Evolutionary conservation across 2,329 filamentous ascomycete genomes (phyloP), one percentile per base, ranked within the genome.

Genomic region (Monosporascus sp.): DNA sequence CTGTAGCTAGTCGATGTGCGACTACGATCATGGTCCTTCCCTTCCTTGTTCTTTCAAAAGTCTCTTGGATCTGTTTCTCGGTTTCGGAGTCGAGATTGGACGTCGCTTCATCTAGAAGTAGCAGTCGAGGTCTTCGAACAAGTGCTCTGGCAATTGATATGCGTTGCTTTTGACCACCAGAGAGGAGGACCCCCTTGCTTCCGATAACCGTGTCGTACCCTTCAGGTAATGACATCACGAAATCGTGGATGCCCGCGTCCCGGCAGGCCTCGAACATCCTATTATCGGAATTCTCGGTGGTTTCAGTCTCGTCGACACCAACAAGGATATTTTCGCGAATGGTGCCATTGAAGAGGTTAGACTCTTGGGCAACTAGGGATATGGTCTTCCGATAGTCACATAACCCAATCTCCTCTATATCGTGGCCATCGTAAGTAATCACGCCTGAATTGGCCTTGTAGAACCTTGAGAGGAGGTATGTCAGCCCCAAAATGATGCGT

Each of bases 301-400:
- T 31, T 11, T 11, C 27, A 31, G 27, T 72, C 0, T 82, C 76
- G 37, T 79, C 65, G 20, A 90, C 80, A 14, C 86, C 86, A 0
- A 89, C 75, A 1, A 86, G 69, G 50, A 90, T 81, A 60, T 90
- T 90, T 57, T 91, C 87, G 19, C 81, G 78, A 53, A 66, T 61
- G 7, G 61, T 71, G 56, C 83, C 84, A 65, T 85, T 82, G 61
- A 89, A 91, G 0, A 92, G 74, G 0, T 83, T 84, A 8, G 88
- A 80, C 64, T 92, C 88, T 66, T 92, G 88, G 2, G 86, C 83
- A 0, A 92, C 88, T 0, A 92, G 78, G 0, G 86, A 86, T 19
- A 91, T 76, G 19, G 80, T 71, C 55, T 78, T 78, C 40, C 88
- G 81, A 64, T 90, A 90, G 34, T 78, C 71, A 51, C 73, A 74